Conservation (phyloP, 257 asterid genomes). For the Solanum pinnatisectum region DNA sequence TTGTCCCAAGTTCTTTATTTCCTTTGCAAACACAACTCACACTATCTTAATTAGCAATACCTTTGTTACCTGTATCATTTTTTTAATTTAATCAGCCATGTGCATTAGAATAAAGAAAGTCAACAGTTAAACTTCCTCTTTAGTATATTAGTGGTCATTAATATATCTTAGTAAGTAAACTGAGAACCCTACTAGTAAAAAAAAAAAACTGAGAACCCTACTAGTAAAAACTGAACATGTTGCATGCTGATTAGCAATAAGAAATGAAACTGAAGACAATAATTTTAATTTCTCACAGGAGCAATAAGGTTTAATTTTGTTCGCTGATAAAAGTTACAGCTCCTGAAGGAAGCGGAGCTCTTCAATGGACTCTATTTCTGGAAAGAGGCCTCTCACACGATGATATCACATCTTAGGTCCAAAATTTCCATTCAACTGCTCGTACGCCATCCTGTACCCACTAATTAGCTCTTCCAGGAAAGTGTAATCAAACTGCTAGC, state of each 20-base stretch:
- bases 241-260: not conserved
- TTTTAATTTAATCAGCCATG: not conserved
- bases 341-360: not conserved
- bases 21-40: not conserved
- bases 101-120: not conserved
- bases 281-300: not conserved
- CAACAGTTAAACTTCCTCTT: not conserved
- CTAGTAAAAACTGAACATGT: not conserved
- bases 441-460: too few species aligned
- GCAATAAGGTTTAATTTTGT: not conserved
- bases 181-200: too few species aligned
- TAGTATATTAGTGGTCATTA: not conserved
- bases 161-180: too few species aligned
- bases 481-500: too few species aligned
- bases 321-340: not conserved
- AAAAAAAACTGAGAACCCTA: too few species aligned
- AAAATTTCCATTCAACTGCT: too few species aligned
- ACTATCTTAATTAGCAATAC: not conserved
- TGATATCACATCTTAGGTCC: not conserved
- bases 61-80: not conserved
- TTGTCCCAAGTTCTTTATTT: not conserved
- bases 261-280: not conserved
- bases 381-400: not conserved
- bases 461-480: too few species aligned
- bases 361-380: not conserved